Evolutionary conservation across 805 yeast genomes (phyloP).

Genomic region (Cyberlindnera samutprakarnensis): DNA sequence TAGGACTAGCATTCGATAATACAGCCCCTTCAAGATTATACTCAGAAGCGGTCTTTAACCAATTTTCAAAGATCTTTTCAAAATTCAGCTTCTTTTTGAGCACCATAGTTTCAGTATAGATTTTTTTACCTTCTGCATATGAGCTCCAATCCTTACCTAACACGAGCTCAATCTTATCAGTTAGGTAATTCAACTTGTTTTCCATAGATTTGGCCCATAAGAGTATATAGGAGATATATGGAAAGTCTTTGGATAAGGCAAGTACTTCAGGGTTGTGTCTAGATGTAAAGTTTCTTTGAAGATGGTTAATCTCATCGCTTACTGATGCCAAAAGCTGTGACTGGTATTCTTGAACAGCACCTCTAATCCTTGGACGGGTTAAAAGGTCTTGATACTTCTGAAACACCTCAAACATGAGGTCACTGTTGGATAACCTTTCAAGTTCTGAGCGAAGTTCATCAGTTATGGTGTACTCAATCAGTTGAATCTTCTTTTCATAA

Average conservation of each 20-base stretch:
- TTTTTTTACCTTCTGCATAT: conserved; percentile 59
- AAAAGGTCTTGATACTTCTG: conserved; percentile 41
- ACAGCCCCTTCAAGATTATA: conserved; percentile 27
- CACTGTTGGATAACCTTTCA: conserved; percentile 31
- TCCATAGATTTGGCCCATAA: conserved; percentile 48
- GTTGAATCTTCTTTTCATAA: conserved; percentile 35
- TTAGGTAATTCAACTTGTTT: conserved; percentile 33
- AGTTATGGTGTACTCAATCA: conserved; percentile 40
- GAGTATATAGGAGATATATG: conserved; percentile 38
- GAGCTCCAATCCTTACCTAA: conserved; percentile 56
- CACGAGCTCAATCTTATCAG: conserved; percentile 38
- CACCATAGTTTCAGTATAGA: conserved; percentile 40
- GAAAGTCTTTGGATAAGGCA: conserved; percentile 37
- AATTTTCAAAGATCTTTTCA: conserved; percentile 32
- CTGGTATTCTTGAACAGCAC: conserved; percentile 56
- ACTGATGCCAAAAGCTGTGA: conserved; percentile 40
- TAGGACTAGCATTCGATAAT: conserved; percentile 28
- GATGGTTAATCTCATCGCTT: conserved; percentile 35
- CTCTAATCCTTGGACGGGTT: conserved; percentile 44
- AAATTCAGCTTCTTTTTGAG: conserved; percentile 42
- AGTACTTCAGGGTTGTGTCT: conserved; percentile 30
- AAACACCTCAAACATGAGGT: conserved; percentile 45
- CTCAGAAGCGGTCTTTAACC: conserved; percentile 35
- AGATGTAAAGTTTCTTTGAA: conserved; percentile 33
- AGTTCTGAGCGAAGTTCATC: conserved; percentile 31